Percentiles rank a stretch among this genome's conserved stretches.
These are phyloP conservation scores for Westerdykella aurantiaca DNA, from an alignment of 2,329 filamentous ascomycete genomes.

Conservation along the genomic window DNA sequence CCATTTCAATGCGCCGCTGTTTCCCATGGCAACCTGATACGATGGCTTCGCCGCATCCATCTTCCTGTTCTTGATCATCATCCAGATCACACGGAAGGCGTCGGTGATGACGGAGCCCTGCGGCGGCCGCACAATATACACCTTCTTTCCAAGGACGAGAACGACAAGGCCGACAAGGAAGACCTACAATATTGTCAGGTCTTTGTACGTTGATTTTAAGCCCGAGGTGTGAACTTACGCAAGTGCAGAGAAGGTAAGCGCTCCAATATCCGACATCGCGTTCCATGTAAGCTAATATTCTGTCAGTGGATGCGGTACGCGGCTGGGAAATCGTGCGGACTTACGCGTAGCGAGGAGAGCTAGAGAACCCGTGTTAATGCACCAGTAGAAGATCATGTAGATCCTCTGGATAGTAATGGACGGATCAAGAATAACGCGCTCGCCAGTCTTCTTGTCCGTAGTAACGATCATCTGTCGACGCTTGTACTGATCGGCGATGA, in stretches of 20 bases:
- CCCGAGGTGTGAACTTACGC: constrained; percentile 21
- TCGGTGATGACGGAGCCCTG: constrained; percentile 36
- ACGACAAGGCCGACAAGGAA: constrained; percentile 60
- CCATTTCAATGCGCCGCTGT: constrained; percentile 48
- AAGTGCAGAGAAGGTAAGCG: constrained; percentile 58
- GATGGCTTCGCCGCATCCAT: constrained; percentile 61
- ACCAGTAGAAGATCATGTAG: constrained; percentile 63
- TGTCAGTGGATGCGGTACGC: no score
- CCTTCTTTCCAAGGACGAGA: constrained; percentile 35
- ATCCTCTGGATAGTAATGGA: constrained; percentile 46
- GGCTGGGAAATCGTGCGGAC: no score
- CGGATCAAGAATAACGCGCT: constrained; percentile 44
- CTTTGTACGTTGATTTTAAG: no score
- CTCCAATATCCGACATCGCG: constrained; percentile 65
- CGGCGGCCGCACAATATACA: constrained; percentile 36
- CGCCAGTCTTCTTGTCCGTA: constrained; percentile 39
- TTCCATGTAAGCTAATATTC: constrained; percentile 55
- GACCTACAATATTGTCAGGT: constrained; percentile 26
- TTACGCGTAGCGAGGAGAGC: constrained; percentile 58
- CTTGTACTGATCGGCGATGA: constrained; percentile 47
- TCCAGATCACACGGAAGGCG: constrained; percentile 54
- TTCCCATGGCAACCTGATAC: constrained; percentile 53
- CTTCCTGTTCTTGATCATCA: constrained; percentile 52
- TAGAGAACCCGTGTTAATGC: constrained; percentile 67
- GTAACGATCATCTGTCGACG: constrained; percentile 39